Base-by-base conservation (phyloP, 2,329 filamentous ascomycete species). In the Alternaria sp. region DNA sequence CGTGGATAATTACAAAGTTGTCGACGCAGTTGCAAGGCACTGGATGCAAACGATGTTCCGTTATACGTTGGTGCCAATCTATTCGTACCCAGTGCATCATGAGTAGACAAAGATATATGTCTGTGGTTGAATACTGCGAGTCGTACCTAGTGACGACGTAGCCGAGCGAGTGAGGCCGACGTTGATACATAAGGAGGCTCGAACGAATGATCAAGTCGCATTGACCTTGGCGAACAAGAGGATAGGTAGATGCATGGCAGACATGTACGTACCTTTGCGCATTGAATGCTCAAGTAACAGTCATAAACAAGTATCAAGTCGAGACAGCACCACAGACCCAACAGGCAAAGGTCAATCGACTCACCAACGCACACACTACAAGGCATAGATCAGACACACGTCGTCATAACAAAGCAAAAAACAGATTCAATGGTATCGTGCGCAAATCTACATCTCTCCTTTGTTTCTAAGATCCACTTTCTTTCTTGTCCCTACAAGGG, bases 371-470 rank as follows among this genome's bases (percentile, higher is more conserved):
- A 41, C 33, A 37, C 37, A 18, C 43, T 21, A 46, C 11, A 15
- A 14, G 25, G 18, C 41, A 28, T 30, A 33, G 18, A 26, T 21
- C 15, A 46, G 21, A 46, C n/a, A 18, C 21, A 20, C 10, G 33
- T 15, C 23, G 23, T 26, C 12, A 28, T 7, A 45, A 14, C 43
- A 56, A 20, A 55, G 41, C 47, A 49, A 49, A 41, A 53, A 53
- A 53, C 28, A 41, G 49, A n/a, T 53, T 25, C 28, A 53, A 53
- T 55, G 53, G 53, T 55, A 55, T 55, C 53, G 25, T 55, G 37
- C 53, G 53, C 46, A 51, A 51, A 23, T 45, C 44, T 61, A 45
- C 28, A 58, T 58, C 44, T 18, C 44, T 43, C 45, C 28, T 44
- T 28, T 37, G 37, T 45, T 45, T 51, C 58, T 45, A 21, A 21